Evolutionary conservation across 768 basidiomycete species (phyloP), one percentile per base, ranked within the genome.

Genomic region (Agrocybe praecox): DNA sequence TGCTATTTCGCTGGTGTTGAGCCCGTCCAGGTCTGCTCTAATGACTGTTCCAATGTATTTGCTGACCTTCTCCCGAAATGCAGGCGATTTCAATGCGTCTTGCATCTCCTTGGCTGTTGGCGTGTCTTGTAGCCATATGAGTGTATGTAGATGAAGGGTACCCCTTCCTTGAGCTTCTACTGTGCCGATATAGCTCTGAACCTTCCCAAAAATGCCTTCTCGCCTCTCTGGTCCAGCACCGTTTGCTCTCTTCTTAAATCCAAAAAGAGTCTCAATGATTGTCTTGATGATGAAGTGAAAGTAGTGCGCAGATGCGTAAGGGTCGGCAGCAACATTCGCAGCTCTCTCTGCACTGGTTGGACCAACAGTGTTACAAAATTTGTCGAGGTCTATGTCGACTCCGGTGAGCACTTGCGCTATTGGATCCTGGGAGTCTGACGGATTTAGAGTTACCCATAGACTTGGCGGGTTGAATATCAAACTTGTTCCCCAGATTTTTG

Each of bases 361-460:
- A 18, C 62, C 62, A 10, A 43, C 34, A 0, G 62, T 60, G 0
- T 50, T 18, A 1, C 55, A 2, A 48, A 82, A 80, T 0, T 56
- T 1, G 51, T 84, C 75, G 9, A 83, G 50, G 52, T 82, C 66
- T 6, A 84, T 80, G 1, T 29, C 46, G 1, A 2, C n/a, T 11
- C 24, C 29, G 18, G 34, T 17, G 15, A 33, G 9, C 34, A 48
- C 47, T 21, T 46, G 45, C 15, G 24, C 76, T 23, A 81, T 65
- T 0, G 79, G 80, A 59, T 80, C 74, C 34, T 78, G 70, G 0
- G 69, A 62, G 52, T 82, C 76, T 1, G 62, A 46, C 0, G 74
- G 76, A 51, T 79, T 81, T 2, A 81, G 68, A 0, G 79, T 82
- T 2, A 76, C 58, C 80, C 80, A 82, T 0, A 81, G 34, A 6